Evolutionary conservation across 2,329 filamentous ascomycete genomes (phyloP).

Genomic region (Phyllosticta capitalensis): DNA sequence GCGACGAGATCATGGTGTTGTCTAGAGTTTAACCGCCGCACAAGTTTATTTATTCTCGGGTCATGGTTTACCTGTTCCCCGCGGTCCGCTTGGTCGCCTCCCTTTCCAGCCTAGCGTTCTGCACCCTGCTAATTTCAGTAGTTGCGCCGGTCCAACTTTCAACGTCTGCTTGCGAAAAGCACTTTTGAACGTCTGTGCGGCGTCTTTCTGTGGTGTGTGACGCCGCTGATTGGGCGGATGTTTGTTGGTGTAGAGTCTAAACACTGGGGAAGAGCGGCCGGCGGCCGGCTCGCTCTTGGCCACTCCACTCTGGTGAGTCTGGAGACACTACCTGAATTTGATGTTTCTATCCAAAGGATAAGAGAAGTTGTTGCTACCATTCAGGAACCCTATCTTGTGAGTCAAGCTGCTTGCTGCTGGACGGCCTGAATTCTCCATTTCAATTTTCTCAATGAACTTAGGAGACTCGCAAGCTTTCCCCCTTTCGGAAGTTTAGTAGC

Average conservation of each 20-base stretch:
- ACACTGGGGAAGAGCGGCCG: not conserved
- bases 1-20: not conserved
- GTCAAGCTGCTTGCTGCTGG: too few species aligned
- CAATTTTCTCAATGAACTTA: too few species aligned
- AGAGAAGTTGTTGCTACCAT: too few species aligned
- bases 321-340: too few species aligned
- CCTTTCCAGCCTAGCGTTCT: not conserved
- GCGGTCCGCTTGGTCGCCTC: not conserved
- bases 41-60: not conserved
- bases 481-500: too few species aligned
- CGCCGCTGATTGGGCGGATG: not conserved
- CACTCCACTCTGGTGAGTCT: too few species aligned
- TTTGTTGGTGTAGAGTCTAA: not conserved
- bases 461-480: too few species aligned
- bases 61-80: not conserved
- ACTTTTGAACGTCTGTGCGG: not conserved
- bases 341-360: too few species aligned
- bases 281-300: too few species aligned
- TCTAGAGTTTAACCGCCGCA: not conserved
- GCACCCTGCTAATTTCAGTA: not conserved
- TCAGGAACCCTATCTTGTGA: too few species aligned
- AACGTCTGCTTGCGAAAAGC: not conserved
- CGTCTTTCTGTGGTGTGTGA: not conserved
- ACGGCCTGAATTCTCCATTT: too few species aligned
- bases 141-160: not conserved